Base-by-base conservation (phyloP, 179 eudicot genomes). In the Actinidia polygama region DNA sequence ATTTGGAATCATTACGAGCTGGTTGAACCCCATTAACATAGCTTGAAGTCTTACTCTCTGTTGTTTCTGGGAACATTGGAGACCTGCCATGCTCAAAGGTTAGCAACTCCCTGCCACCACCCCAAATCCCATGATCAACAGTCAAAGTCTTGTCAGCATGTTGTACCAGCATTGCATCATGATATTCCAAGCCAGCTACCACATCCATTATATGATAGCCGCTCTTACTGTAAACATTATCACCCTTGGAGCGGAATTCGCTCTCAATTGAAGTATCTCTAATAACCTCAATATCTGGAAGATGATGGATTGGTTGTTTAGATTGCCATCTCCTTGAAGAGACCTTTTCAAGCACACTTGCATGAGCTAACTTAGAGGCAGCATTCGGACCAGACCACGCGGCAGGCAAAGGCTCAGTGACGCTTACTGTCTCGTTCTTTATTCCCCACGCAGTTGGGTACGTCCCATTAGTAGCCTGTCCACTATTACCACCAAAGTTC, bases 311-410 rank as follows among this genome's bases (percentile, higher is more conserved):
- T 3, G 89, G 85, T 49, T 84, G 90, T 86, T 89, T 95, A 21
- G 95, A 92, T 71, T 90, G 96, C 99, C 99, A 96, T 79, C 98
- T 88, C 44, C 99, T 98, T 7, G 99, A 94, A 12, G 98, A 91
- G 50, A 96, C 92, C 89, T 96, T 90, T 36, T 96, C 99, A 36
- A 96, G 87, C 4, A 98, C 99, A 85, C 99, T 96, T 15, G 98
- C 98, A 85, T 92, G 97, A 23, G 96, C 94, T 85, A 96, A 85
- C 90, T 96, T 96, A 0, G 90, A 75, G 19, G 87, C 98, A 61
- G 90, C 87, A 86, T 84, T 91, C 64, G 91, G 91, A 70, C 90
- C 94, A 50, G 88, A 87, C 91, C 88, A 90, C 0, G 86, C 15
- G 77, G 83, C 75, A 44, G 91, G 77, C 62, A 61, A 82, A 11